These are phyloP conservation scores for Xylariaceae sp. DNA, from an alignment of 2,329 filamentous ascomycete species.

Conservation along the genomic window DNA sequence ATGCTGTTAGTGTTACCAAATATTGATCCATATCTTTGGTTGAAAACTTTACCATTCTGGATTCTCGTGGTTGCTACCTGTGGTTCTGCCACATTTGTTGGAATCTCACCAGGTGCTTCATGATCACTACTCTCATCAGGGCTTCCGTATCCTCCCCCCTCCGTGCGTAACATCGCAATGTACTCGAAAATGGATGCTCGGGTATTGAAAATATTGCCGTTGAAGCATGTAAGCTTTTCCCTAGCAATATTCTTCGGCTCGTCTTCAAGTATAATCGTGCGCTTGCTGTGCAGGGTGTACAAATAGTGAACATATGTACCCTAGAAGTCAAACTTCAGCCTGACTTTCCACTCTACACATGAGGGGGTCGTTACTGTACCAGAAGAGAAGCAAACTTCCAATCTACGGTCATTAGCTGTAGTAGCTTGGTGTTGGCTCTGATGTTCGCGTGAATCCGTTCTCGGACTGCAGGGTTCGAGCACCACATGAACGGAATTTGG, in stretches of 20 bases:
- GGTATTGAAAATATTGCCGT: not conserved
- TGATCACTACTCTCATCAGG: not conserved
- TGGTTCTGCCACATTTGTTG: not conserved
- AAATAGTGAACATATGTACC: slow-evolving; percentile 8
- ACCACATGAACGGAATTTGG: slow-evolving; percentile 12
- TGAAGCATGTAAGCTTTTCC: not conserved
- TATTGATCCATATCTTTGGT: no score
- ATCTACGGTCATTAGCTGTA: slow-evolving; percentile 15
- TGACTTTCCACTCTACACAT: no score
- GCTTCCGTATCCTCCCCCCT: slow-evolving; percentile 12
- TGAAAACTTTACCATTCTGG: not conserved
- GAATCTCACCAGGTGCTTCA: not conserved
- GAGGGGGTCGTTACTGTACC: not conserved
- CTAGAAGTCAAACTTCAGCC: not conserved
- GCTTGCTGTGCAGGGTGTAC: slow-evolving; percentile 2
- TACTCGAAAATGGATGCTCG: slow-evolving; percentile 4
- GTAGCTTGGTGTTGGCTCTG: slow-evolving; percentile 6
- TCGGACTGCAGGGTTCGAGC: slow-evolving; percentile 1
- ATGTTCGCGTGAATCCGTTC: slow-evolving; percentile 2
- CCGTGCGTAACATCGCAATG: slow-evolving; percentile 2
- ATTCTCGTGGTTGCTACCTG: not conserved
- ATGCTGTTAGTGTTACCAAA: no score
- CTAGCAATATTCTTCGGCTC: not conserved
- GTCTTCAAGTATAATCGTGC: not conserved
- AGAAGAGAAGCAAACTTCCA: slow-evolving; percentile 14